Conservation (phyloP, 495 filamentous ascomycete species). For the Aspergillus bertholletiae region DNA sequence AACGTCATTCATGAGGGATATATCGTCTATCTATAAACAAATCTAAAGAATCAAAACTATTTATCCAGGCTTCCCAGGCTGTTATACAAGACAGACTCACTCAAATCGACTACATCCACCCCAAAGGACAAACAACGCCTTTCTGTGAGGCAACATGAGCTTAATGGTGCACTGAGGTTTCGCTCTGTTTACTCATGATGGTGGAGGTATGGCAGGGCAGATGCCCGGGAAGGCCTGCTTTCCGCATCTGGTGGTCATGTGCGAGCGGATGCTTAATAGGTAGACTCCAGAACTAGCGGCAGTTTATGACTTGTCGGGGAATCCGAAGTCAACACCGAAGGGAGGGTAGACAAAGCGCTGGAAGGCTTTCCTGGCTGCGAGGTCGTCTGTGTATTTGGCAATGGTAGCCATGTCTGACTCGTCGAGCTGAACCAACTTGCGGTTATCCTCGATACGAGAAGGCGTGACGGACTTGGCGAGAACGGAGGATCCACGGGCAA, state of each 20-base stretch:
- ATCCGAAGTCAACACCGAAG: constrained; percentile 74
- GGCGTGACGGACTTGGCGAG: constrained; percentile 78
- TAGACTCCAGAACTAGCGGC: background rate
- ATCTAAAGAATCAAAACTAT: background rate
- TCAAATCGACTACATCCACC: background rate
- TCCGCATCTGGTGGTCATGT: background rate
- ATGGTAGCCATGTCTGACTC: constrained; percentile 62
- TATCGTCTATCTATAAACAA: background rate
- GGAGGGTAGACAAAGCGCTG: constrained; percentile 74
- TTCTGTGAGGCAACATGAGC: background rate
- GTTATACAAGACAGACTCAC: background rate
- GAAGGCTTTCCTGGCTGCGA: constrained; percentile 58
- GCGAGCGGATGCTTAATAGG: background rate
- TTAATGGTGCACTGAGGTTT: background rate
- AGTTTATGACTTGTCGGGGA: constrained; percentile 61
- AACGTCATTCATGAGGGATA: background rate
- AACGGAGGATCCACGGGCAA: constrained; percentile 67
- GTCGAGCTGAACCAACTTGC: constrained; percentile 64
- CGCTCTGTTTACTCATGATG: background rate
- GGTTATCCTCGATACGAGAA: constrained; percentile 70
- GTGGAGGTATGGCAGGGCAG: background rate
- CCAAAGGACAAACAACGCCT: background rate
- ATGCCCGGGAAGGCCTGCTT: background rate
- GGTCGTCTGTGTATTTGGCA: constrained; percentile 52
- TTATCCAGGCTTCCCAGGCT: background rate